These are phyloP conservation scores for Picochlorum sp. DNA, from an alignment of 139 green algal species.

Conservation along the genomic window DNA sequence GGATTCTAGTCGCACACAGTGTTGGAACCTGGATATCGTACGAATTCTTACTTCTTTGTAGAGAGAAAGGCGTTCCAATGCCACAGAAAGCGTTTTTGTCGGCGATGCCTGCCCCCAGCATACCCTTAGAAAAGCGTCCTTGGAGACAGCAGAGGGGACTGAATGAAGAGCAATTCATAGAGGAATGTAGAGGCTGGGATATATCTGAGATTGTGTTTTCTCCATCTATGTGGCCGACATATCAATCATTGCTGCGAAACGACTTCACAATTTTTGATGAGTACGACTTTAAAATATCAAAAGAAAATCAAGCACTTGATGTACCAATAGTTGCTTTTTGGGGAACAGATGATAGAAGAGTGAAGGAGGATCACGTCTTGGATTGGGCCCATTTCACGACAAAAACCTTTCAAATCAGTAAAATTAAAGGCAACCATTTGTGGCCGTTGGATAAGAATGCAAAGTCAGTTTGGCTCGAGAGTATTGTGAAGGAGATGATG, in stretches of 20 bases:
- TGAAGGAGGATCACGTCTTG: constrained; percentile 43
- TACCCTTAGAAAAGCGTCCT: constrained; percentile 41
- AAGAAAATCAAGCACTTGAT: constrained; percentile 17
- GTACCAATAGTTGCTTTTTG: constrained; percentile 46
- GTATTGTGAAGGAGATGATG: too few relatives aligned
- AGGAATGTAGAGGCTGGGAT: constrained; percentile 70
- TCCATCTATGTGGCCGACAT: constrained; percentile 48
- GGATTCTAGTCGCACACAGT: constrained; percentile 50
- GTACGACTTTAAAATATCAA: constrained; percentile 36
- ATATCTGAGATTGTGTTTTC: constrained; percentile 67
- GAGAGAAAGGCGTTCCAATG: constrained; percentile 33
- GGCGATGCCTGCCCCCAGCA: constrained; percentile 63
- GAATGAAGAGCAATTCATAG: constrained; percentile 54
- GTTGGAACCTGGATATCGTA: constrained; percentile 72
- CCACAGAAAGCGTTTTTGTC: constrained; percentile 57
- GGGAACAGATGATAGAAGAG: constrained; percentile 34
- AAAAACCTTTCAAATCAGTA: constrained; percentile 18
- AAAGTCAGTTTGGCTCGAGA: constrained; percentile 40
- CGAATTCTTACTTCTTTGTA: constrained; percentile 48
- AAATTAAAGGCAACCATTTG: constrained; percentile 59
- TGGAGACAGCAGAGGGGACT: constrained; percentile 60
- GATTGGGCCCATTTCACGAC: neutral
- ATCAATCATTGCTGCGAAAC: constrained; percentile 50
- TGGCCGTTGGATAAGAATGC: constrained; percentile 50
- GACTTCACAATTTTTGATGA: constrained; percentile 78